A percentile compares a stretch with the other conserved stretches of the same genome.
phyloP scores from a whole-genome alignment of 768 basidiomycete species.

The Pleurotus ostreatus region DNA sequence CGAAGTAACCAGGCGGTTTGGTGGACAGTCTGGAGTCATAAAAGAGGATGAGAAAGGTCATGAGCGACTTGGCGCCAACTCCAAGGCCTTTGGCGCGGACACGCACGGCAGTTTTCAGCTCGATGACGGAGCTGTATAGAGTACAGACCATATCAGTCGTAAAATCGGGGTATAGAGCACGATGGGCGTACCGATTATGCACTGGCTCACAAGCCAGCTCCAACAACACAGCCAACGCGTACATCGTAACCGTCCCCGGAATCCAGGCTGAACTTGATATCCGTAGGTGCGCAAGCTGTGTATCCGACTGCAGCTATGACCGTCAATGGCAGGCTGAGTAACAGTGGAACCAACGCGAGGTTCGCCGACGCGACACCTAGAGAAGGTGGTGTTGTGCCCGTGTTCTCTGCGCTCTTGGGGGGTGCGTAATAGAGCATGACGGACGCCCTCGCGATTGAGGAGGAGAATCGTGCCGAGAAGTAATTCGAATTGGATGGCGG shows the following conservation, averaged over 20 bases:
- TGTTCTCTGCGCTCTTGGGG: no score
- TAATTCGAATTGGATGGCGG: constrained; percentile 92
- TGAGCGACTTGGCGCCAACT: constrained; percentile 69
- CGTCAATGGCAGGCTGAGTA: constrained; percentile 62
- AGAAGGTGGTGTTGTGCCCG: no score
- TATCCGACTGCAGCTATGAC: constrained; percentile 51
- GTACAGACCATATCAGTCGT: constrained; percentile 7
- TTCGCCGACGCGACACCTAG: constrained; percentile 30
- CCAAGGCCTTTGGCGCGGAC: constrained; percentile 86
- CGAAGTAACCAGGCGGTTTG: constrained; percentile 22
- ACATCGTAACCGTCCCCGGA: constrained; percentile 66
- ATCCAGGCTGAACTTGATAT: constrained; percentile 57
- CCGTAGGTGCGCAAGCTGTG: constrained; percentile 37
- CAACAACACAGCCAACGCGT: constrained; percentile 67
- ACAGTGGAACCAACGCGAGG: constrained; percentile 63
- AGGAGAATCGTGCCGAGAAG: constrained; percentile 88
- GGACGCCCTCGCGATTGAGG: constrained; percentile 85
- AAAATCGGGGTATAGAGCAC: constrained; percentile 1
- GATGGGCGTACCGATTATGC: constrained; percentile 58
- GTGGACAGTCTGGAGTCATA: no score
- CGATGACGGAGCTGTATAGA: constrained; percentile 53
- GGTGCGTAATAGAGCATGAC: constrained; percentile 57
- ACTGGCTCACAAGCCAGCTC: constrained; percentile 85
- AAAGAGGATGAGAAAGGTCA: constrained; percentile 68
- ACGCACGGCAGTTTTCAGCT: constrained; percentile 63